Percentiles rank a stretch among this genome's conserved stretches.
Conservation (phyloP, 1,284 basidiomycete species). For the Microbotryum violaceum region DNA sequence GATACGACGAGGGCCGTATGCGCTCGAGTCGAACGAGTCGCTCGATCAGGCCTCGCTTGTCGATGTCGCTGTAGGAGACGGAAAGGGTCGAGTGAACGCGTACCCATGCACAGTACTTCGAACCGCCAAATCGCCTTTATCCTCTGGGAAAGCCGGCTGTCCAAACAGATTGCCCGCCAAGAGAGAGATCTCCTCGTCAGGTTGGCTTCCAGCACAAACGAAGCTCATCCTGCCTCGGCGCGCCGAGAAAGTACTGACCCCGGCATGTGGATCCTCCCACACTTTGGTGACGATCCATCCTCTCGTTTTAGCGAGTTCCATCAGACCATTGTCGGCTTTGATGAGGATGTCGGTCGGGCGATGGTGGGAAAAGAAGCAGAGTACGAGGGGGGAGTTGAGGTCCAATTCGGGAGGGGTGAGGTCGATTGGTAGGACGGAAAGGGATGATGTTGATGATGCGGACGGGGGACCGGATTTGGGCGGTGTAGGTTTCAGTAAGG, state of each 20-base stretch:
- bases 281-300: constrained; percentile 75
- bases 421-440: no score
- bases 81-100: constrained; percentile 8
- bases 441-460: background rate
- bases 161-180: no score
- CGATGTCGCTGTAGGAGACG: no score
- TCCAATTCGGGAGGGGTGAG: constrained; percentile 22
- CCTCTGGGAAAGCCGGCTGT: constrained; percentile 37
- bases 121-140: constrained; percentile 31
- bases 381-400: constrained; percentile 50
- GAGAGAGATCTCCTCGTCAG: no score
- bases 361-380: constrained; percentile 86
- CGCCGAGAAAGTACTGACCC: constrained; percentile 20
- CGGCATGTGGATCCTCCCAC: constrained; percentile 47
- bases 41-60: no score
- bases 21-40: no score
- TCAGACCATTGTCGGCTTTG: constrained; percentile 76
- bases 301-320: constrained; percentile 54
- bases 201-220: background rate
- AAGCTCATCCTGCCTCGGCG: background rate
- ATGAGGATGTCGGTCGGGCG: constrained; percentile 48
- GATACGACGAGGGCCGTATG: no score
- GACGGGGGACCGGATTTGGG: constrained; percentile 11
- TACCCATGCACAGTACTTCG: constrained; percentile 35
- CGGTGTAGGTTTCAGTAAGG: constrained; percentile 34